Conservation (phyloP, 345 rosid species). For the Noccaea bulbosa region DNA sequence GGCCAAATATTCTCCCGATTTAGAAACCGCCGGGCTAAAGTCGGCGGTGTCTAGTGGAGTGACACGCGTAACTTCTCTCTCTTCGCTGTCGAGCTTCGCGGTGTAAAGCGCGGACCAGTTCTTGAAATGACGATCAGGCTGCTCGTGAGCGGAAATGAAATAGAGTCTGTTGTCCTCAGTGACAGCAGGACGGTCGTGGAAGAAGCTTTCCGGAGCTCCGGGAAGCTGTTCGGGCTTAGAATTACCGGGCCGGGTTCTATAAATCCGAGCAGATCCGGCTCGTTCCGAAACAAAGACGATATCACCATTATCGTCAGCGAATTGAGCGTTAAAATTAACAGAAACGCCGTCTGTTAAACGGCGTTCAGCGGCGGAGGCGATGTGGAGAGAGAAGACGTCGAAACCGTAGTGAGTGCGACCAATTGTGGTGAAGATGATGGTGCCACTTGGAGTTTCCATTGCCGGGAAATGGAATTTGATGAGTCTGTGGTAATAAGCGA, state of each 20-base stretch:
- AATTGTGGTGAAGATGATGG: constrained; percentile 67
- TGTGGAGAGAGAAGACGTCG: constrained; percentile 64
- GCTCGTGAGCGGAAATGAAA: constrained; percentile 80
- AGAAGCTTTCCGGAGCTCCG: constrained; percentile 57
- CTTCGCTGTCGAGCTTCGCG: constrained; percentile 21
- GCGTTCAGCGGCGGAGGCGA: constrained; percentile 39
- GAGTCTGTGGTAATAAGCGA: not conserved
- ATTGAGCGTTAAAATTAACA: constrained; percentile 80
- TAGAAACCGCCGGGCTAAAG: constrained; percentile 74
- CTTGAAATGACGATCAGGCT: constrained; percentile 58
- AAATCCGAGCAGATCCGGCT: constrained; percentile 55
- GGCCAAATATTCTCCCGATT: constrained; percentile 59
- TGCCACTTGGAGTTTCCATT: constrained; percentile 66
- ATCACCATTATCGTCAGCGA: constrained; percentile 41
- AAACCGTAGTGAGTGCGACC: constrained; percentile 76
- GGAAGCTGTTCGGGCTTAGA: constrained; percentile 54
- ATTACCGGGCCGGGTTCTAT: constrained; percentile 46
- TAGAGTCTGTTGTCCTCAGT: constrained; percentile 49
- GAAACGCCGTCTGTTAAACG: constrained; percentile 76
- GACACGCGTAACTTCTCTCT: constrained; percentile 48
- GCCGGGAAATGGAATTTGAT: not conserved
- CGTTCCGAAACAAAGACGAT: constrained; percentile 76
- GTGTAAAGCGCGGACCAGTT: constrained; percentile 78
- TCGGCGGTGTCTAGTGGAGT: constrained; percentile 66
- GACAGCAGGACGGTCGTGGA: constrained; percentile 78